A percentile compares a stretch with the other conserved stretches of the same genome.
phyloP scores from a whole-genome alignment of 768 basidiomycete species.

The Kwoniella pini region DNA sequence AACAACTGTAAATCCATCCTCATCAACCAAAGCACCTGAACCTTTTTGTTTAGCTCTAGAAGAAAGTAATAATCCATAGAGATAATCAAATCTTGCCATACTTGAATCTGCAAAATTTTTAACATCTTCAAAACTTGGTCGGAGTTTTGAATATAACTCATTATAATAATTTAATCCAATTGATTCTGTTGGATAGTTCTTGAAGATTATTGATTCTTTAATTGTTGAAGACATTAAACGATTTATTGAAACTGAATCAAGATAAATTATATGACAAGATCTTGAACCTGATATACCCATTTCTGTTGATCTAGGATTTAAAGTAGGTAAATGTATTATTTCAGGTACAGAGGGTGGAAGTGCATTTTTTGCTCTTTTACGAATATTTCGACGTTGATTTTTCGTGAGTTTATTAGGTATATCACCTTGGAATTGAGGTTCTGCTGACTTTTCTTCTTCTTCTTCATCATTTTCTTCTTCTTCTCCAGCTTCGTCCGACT shows the following conservation, averaged over 20 bases:
- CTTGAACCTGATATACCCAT: constrained; percentile 59
- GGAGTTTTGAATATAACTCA: constrained; percentile 64
- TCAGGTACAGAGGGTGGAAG: constrained; percentile 56
- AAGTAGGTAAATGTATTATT: constrained; percentile 65
- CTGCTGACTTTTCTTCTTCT: constrained; percentile 42
- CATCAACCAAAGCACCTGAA: constrained; percentile 87
- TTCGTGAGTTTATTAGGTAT: constrained; percentile 14
- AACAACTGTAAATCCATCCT: constrained; percentile 92
- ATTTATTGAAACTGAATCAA: constrained; percentile 71
- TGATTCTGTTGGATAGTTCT: constrained; percentile 64
- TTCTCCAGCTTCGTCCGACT: constrained; percentile 35
- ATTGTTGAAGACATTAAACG: constrained; percentile 60
- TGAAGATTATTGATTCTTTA: constrained; percentile 30
- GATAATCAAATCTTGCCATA: constrained; percentile 75
- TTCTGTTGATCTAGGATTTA: constrained; percentile 62
- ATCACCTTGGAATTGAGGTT: constrained; percentile 18
- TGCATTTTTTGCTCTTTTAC: constrained; percentile 52
- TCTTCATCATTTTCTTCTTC: constrained; percentile 57
- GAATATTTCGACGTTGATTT: constrained; percentile 30
- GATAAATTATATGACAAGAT: constrained; percentile 70
- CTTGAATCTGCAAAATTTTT: constrained; percentile 77
- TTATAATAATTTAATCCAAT: constrained; percentile 73
- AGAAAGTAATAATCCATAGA: constrained; percentile 57
- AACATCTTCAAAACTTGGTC: constrained; percentile 73
- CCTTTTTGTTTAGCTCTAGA: constrained; percentile 53